Evolutionary conservation across 2,329 filamentous ascomycete genomes (phyloP), one percentile per base, ranked within the genome.

Genomic region (Fusarium multiceps): DNA sequence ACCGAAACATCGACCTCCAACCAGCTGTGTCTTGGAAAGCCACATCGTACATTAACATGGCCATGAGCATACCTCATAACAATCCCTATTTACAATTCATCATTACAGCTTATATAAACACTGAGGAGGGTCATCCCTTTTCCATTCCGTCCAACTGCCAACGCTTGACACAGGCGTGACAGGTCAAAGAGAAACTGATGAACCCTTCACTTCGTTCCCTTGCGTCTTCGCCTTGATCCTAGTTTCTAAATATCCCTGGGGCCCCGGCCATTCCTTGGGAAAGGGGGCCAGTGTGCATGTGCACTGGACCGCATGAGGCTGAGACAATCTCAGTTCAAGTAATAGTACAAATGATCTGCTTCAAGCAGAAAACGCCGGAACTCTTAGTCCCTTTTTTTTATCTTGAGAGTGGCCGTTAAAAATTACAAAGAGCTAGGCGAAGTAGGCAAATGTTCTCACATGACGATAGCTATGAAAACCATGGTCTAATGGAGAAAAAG

Each of bases 341-440:
- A 63, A 71, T 65, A 56, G 57, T 70, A 70, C 63, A 68, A 67
- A 56, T 65, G 55, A 57, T 65, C 43, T 46, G 56, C 30, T 40
- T 43, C 63, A 40, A 45, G 34, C 43, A 30, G 43, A 55, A 18
- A 37, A 32, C 30, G 41, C 46, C 63, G 42, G 34, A 40, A 37
- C 32, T 57, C 28, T 34, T 53, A 48, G 45, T 64, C 43, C 59
- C 32, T 48, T 41, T 41, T 47, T 47, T 49, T 55, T 27, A n/a
- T 53, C 30, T 48, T 53, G 16, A 48, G 46, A 63, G 41, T 43
- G 56, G 65, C 57, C 69, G 69, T 71, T 63, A 69, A 69, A 69
- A 57, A 71, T 71, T 71, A 71, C 68, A 71, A 71, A 54, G 61
- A 66, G 54, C 59, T 72, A 72, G 51, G 51, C 54, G 51, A 66